These are phyloP conservation scores for Lasiodiplodia gonubiensis DNA, from an alignment of 2,329 filamentous ascomycete species.

Conservation along the genomic window DNA sequence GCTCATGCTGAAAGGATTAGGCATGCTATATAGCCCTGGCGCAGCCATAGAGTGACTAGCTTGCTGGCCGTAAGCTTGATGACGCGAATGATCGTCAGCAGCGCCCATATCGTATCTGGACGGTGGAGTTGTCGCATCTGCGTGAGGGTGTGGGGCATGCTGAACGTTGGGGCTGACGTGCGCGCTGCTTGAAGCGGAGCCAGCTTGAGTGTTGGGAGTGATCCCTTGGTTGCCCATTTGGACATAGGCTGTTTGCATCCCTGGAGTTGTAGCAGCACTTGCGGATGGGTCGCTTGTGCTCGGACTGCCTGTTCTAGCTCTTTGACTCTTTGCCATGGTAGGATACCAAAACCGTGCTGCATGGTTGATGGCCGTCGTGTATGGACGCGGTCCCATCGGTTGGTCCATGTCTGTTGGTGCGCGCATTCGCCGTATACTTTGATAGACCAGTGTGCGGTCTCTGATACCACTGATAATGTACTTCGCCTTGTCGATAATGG, in stretches of 20 bases:
- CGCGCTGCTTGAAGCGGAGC: neutral
- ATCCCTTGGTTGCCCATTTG: neutral
- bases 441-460: constrained; percentile 65
- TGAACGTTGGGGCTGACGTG: constrained; percentile 11
- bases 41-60: neutral
- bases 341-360: constrained; percentile 27
- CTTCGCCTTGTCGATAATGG: constrained; percentile 63
- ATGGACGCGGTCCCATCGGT: constrained; percentile 24
- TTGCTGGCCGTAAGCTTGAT: constrained; percentile 1
- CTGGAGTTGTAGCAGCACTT: constrained; percentile 1
- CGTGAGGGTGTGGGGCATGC: neutral
- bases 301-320: constrained; percentile 17
- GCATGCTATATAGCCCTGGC: constrained; percentile 7
- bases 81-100: constrained; percentile 4
- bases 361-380: constrained; percentile 25
- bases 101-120: neutral
- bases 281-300: neutral
- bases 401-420: constrained; percentile 55
- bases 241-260: neutral
- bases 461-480: constrained; percentile 67
- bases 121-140: constrained; percentile 2
- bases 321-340: constrained; percentile 7
- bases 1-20: constrained; percentile 25
- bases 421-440: constrained; percentile 63
- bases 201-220: neutral